Percentiles rank a stretch among this genome's conserved stretches.
These are phyloP conservation scores for Stagonosporopsis cucurbitacearum DNA, from an alignment of 2,329 filamentous ascomycete genomes.

Conservation along the genomic window DNA sequence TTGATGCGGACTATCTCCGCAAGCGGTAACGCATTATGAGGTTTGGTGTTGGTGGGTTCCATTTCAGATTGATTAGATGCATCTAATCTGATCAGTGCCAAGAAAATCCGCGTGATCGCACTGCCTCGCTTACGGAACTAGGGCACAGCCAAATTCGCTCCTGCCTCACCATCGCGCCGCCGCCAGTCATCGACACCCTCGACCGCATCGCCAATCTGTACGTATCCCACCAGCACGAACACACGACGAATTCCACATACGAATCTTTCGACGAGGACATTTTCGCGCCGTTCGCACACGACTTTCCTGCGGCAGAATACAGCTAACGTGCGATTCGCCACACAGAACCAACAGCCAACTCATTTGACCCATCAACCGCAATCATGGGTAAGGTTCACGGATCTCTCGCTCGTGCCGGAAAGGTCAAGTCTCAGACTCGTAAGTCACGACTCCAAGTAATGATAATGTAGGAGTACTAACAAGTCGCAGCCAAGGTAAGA, in stretches of 20 bases:
- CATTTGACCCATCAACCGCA: constrained; percentile 53
- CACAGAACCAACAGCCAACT: constrained; percentile 35
- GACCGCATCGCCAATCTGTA: constrained; percentile 44
- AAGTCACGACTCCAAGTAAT: constrained; percentile 19
- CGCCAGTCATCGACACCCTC: constrained; percentile 43
- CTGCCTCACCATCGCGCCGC: constrained; percentile 34
- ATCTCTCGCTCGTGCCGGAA: constrained; percentile 93
- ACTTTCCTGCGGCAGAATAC: constrained; percentile 11
- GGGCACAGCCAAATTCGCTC: constrained; percentile 36
- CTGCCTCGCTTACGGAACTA: constrained; percentile 23
- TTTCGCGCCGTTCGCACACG: constrained; percentile 8
- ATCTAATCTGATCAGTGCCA: constrained; percentile 16
- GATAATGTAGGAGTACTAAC: constrained; percentile 24
- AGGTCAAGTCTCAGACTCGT: constrained; percentile 76
- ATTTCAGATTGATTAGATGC: constrained; percentile 14
- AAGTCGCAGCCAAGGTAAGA: constrained; percentile 37
- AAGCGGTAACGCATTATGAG: background rate
- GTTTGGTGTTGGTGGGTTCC: constrained; percentile 7
- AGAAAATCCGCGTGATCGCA: constrained; percentile 35
- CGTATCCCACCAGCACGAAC: constrained; percentile 31
- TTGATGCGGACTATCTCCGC: constrained; percentile 1
- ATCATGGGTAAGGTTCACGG: constrained; percentile 94
- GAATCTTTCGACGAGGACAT: constrained; percentile 15
- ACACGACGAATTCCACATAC: constrained; percentile 5
- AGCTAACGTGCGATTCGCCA: constrained; percentile 45